Percentiles rank a stretch among this genome's conserved stretches.
These are phyloP conservation scores for Penicillium antarcticum DNA, from an alignment of 495 filamentous ascomycete species.

Conservation along the genomic window DNA sequence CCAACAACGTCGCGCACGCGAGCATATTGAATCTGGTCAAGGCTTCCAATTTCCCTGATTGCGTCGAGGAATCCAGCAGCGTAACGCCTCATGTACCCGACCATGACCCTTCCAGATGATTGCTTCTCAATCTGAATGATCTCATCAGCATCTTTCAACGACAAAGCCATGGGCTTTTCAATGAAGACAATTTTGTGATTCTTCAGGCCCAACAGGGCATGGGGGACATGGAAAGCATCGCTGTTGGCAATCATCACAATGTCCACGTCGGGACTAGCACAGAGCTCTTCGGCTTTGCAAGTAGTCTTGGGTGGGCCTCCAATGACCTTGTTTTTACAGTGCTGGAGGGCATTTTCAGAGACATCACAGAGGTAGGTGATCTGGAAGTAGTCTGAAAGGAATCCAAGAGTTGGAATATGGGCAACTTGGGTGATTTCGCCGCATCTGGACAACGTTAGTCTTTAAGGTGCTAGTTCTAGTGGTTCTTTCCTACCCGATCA, in stretches of 20 bases:
- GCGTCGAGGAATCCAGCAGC: conserved; percentile 36
- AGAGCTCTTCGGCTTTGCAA: conserved; percentile 20
- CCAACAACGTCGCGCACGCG: conserved; percentile 43
- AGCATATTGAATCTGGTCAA: conserved; percentile 37
- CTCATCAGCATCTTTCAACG: conserved; percentile 16
- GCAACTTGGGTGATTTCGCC: conserved; percentile 39
- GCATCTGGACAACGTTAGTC: neutral
- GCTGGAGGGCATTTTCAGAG: conserved; percentile 23
- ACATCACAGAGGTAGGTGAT: conserved; percentile 36
- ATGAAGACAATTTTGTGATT: conserved; percentile 37
- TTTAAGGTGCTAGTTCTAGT: too few relatives aligned
- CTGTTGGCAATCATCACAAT: conserved; percentile 34
- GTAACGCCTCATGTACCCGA: conserved; percentile 48
- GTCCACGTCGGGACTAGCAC: conserved; percentile 35
- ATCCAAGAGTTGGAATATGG: conserved; percentile 37
- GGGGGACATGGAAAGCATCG: conserved; percentile 37
- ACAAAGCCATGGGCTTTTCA: conserved; percentile 45
- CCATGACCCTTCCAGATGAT: conserved; percentile 32
- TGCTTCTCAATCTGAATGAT: conserved; percentile 32
- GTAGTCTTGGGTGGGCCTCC: conserved; percentile 19
- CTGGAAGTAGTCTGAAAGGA: conserved; percentile 29
- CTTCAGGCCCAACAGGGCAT: conserved; percentile 35
- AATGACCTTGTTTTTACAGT: conserved; percentile 17
- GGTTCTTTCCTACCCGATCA: too few relatives aligned
- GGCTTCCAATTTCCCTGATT: conserved; percentile 28